Evolutionary conservation across 192 early-diverging fungal genomes (phyloP), one percentile per base, ranked within the genome.

Genomic region (Chytriomyces sp.): DNA sequence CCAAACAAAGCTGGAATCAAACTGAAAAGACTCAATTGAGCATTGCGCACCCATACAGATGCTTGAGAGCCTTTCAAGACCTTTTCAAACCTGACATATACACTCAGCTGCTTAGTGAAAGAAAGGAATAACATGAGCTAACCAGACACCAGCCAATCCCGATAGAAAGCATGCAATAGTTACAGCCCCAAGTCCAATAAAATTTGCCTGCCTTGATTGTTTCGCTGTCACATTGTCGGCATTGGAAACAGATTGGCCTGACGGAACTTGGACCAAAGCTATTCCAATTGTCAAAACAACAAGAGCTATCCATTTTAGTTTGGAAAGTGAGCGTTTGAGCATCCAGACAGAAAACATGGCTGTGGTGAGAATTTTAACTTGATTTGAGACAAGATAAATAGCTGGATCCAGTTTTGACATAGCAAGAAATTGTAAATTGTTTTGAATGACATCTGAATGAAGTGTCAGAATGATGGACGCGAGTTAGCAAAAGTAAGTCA

Each of bases 61-160:
- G 89, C 82, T 39, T 89, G 81, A 34, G 89, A 81, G 19, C 90
- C 91, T 80, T 99, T 99, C 44, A 99, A 85, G 38, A 99, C 93
- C 82, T 95, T 96, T 84, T 99, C 96, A 86, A 99, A 99, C 78
- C 93, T 77, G 37, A 36, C 6, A 64, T 28, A 63, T 22, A 22
- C 17, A 33, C 6, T 36, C 1, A 38, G 14, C 25, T 31, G 6
- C n/a, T 55, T n/a, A 8, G 5, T 34, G n/a, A 33, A 57, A 5
- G 34, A 5, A 5, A 71, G 12, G n/a, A n/a, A n/a, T n/a, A n/a
- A 6, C 54, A 12, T 74, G 4, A 10, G 30, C 63, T 37, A 91
- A 96, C 80, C 95, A 99, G 3, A 99, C 96, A 52, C 96, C 96
- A 5, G 96, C 95, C 26, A 98, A 78, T 30, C 96, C 96, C 10